A percentile compares a stretch with the other conserved stretches of the same genome.
These are phyloP conservation scores for Phlebiopsis gigantea DNA, from an alignment of 768 basidiomycete species.

Conservation along the genomic window DNA sequence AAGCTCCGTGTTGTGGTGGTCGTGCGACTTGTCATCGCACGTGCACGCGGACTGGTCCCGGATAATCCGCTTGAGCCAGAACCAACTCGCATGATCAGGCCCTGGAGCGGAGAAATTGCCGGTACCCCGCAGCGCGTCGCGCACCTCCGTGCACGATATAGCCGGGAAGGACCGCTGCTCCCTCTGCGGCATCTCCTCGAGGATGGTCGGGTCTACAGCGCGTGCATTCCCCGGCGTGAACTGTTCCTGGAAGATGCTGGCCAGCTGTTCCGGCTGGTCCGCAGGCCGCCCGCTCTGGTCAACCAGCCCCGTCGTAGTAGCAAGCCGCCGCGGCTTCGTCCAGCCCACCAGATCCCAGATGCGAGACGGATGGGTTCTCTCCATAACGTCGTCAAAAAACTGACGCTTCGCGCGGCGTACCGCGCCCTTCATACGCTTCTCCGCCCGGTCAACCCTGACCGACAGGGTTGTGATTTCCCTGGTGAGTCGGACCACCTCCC, in stretches of 20 bases:
- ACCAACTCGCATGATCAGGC: constrained; percentile 9
- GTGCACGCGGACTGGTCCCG: neutral
- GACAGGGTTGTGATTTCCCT: neutral
- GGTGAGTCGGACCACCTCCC: neutral
- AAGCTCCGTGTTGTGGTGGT: neutral
- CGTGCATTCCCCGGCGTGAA: neutral
- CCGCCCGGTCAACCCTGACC: neutral
- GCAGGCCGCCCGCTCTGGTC: neutral
- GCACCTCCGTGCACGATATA: neutral
- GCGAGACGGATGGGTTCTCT: neutral
- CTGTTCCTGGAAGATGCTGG: constrained; percentile 9
- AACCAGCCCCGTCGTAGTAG: neutral
- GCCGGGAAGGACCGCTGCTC: neutral
- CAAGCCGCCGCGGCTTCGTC: neutral
- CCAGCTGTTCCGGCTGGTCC: neutral
- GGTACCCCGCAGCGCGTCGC: neutral
- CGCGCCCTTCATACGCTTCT: neutral
- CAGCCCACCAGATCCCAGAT: constrained; percentile 10
- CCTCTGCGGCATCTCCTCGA: neutral
- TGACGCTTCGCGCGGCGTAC: neutral
- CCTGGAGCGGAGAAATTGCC: constrained; percentile 11
- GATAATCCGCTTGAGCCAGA: constrained; percentile 1
- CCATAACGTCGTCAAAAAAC: constrained; percentile 5
- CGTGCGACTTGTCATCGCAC: neutral
- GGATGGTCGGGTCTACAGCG: constrained; percentile 1